A percentile compares a stretch with the other conserved stretches of the same genome.
These are phyloP conservation scores for Thinopyrum elongatum DNA, from an alignment of 176 grass and related monocot species.

Conservation along the genomic window DNA sequence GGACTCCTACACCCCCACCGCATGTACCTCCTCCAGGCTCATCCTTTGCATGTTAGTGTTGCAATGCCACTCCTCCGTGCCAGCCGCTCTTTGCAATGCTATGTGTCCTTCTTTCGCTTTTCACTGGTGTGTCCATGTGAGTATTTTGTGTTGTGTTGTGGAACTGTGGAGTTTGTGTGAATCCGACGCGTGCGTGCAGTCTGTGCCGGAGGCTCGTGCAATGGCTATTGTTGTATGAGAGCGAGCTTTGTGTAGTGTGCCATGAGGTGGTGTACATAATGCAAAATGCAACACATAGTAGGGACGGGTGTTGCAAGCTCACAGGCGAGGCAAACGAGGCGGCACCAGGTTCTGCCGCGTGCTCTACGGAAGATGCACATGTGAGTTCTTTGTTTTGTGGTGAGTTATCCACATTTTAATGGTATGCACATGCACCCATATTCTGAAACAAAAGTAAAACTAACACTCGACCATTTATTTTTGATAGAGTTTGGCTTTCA, in stretches of 20 bases:
- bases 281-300: not conserved
- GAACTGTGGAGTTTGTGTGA: no score
- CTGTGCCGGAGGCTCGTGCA: no score
- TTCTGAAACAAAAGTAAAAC: no score
- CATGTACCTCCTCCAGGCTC: slow-evolving; percentile 45
- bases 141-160: not conserved
- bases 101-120: not conserved
- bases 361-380: not conserved
- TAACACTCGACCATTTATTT: no score
- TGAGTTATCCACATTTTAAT: not conserved
- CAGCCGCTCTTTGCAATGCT: not conserved
- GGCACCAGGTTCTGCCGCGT: not conserved
- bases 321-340: not conserved
- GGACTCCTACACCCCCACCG: slow-evolving; percentile 45
- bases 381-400: not conserved
- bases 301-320: not conserved
- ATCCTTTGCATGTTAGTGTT: slow-evolving; percentile 66
- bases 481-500: no score
- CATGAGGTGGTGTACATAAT: not conserved
- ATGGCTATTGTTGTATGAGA: not conserved
- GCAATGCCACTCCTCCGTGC: slow-evolving; percentile 40
- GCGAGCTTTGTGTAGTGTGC: not conserved
- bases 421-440: no score
- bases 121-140: not conserved
- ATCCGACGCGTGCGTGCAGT: no score